Percentiles rank a stretch among this genome's conserved stretches.
These are phyloP conservation scores for Acanthamoeba castellanii DNA, from an alignment of 208 protist genomes.

Conservation along the genomic window DNA sequence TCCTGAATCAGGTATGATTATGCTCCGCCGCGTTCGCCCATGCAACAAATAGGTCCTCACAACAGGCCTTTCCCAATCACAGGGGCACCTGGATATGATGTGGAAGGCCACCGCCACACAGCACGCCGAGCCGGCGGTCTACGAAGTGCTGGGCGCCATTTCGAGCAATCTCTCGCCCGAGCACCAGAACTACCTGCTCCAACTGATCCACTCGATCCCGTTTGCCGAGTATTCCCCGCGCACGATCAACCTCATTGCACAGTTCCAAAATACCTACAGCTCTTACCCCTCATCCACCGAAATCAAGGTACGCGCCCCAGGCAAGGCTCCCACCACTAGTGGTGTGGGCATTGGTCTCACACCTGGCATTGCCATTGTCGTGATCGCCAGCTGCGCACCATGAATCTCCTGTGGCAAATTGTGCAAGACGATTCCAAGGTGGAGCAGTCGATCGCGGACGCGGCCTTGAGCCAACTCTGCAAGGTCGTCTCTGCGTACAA, in stretches of 20 bases:
- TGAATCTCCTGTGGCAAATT: slow-evolving; percentile 57
- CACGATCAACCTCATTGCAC: slow-evolving; percentile 59
- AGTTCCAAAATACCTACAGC: slow-evolving; percentile 20
- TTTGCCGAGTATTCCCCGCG: slow-evolving; percentile 7
- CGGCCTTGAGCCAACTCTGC: background rate
- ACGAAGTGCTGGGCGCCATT: slow-evolving; percentile 33
- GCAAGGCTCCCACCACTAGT: too few relatives aligned
- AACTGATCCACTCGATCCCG: slow-evolving; percentile 17
- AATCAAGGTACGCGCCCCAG: background rate
- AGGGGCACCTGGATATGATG: slow-evolving; percentile 55
- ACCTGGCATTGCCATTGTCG: background rate
- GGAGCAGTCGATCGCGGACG: slow-evolving; percentile 17
- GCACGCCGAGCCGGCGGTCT: slow-evolving; percentile 12
- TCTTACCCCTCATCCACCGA: slow-evolving; percentile 20
- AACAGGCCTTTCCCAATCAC: background rate
- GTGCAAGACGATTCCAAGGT: slow-evolving; percentile 57
- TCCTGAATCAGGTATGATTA: background rate
- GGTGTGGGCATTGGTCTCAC: background rate
- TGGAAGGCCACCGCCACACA: background rate
- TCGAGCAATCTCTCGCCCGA: slow-evolving; percentile 19
- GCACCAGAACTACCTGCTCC: slow-evolving; percentile 50
- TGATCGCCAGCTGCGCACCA: background rate
- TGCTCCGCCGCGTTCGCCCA: background rate
- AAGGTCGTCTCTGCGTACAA: background rate
- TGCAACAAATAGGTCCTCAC: background rate